Conservation (phyloP, 768 basidiomycete genomes). For the Phylloporus sp. region DNA sequence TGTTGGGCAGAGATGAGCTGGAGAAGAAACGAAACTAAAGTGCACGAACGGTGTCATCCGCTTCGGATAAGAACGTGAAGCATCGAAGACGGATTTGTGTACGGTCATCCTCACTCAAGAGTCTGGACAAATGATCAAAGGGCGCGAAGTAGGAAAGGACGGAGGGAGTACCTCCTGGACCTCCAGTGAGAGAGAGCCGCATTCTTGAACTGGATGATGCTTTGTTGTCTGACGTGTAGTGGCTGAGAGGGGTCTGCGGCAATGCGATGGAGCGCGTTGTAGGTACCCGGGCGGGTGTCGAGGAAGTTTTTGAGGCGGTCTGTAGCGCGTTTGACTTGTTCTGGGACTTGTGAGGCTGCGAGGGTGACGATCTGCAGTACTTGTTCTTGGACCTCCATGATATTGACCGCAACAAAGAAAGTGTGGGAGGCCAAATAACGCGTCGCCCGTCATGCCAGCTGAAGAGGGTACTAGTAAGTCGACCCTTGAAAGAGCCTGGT, state of each 20-base stretch:
- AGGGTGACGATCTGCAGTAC: slow-evolving; percentile 61
- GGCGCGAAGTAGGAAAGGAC: background rate
- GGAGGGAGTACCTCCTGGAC: slow-evolving; percentile 55
- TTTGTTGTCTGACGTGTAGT: slow-evolving; percentile 66
- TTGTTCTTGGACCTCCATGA: slow-evolving; percentile 50
- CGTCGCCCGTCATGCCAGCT: slow-evolving; percentile 37
- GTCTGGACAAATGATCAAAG: slow-evolving; percentile 38
- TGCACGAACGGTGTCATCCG: slow-evolving; percentile 64
- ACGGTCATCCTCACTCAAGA: slow-evolving; percentile 67
- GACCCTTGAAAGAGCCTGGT: background rate
- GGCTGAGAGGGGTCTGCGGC: slow-evolving; percentile 60
- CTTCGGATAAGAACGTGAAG: slow-evolving; percentile 67
- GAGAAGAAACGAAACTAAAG: background rate
- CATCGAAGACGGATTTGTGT: slow-evolving; percentile 60
- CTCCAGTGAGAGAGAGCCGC: slow-evolving; percentile 70
- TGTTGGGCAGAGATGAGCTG: slow-evolving; percentile 6
- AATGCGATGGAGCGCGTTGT: slow-evolving; percentile 69
- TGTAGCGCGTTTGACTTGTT: slow-evolving; percentile 43
- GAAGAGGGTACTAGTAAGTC: background rate
- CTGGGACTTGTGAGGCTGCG: slow-evolving; percentile 72
- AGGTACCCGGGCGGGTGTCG: slow-evolving; percentile 61
- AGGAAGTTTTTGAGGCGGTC: slow-evolving; percentile 65
- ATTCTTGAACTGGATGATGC: slow-evolving; percentile 90
- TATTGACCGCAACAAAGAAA: slow-evolving; percentile 13
- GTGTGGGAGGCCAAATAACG: slow-evolving; percentile 38